Evolutionary conservation across 1,139 yeast species (phyloP), one percentile per base, ranked within the genome.

Genomic region (Pichia sp.): DNA sequence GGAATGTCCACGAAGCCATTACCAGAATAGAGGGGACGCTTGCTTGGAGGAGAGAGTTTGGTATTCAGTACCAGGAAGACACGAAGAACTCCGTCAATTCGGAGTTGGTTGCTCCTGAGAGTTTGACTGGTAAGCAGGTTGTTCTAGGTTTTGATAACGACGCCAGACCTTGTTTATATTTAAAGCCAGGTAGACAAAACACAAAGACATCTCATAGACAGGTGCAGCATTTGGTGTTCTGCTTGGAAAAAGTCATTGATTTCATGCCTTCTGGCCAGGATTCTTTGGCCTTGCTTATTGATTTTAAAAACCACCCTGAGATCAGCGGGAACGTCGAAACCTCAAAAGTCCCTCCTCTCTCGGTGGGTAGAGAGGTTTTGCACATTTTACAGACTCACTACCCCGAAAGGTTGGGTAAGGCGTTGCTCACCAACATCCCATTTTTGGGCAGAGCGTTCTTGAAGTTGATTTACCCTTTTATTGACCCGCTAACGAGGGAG

Each of bases 181-280:
- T 93, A 64, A 83, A 90, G 67, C 95, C 95, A 5, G 97, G 97
- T 15, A 82, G 95, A 67, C 98, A 93, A 69, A 93, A 93, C 71
- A 93, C 99, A 13, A 82, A 88, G 63, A 81, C 93, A 4, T 82
- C 95, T 1, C 84, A 86, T 55, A 80, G 87, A 63, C 99, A 93
- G 67, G 96, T 93, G 8, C 95, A 93, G 70, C 96, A 90, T 69
- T 75, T 93, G 64, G 98, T 93, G 8, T 93, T 78, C 73, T 87
- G 87, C 90, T 77, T 93, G 61, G 99, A 93, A 68, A 78, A 92
- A 56, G 93, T 87, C 38, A 90, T 92, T 54, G 95, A 90, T 67
- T 85, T 82, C 70, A 92, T 92, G 97, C 97, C 97, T 2, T 81
- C 90, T 0, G 98, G 98, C 7, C 98, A 92, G 70, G 98, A 90